Evolutionary conservation across 495 filamentous ascomycete genomes (phyloP).

Genomic region (Neurospora discreta): DNA sequence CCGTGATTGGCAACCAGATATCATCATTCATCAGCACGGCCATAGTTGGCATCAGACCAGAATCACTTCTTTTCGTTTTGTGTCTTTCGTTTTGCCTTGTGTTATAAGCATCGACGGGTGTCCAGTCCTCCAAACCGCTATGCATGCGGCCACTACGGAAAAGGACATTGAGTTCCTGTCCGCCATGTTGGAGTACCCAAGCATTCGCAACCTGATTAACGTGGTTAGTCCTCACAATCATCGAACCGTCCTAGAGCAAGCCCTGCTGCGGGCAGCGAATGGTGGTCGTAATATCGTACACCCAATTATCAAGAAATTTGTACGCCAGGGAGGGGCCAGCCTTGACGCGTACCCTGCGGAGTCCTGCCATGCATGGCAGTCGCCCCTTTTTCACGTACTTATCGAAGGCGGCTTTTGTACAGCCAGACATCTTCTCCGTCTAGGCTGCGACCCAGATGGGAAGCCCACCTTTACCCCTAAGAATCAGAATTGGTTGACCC

Average conservation of each 20-base stretch:
- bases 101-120: background rate
- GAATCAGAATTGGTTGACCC: background rate
- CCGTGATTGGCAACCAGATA: no score
- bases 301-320: background rate
- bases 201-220: background rate
- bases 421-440: background rate
- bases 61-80: background rate
- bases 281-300: background rate
- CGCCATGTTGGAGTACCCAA: background rate
- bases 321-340: background rate
- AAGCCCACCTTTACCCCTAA: background rate
- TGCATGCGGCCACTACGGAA: background rate
- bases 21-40: no score
- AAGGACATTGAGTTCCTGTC: background rate
- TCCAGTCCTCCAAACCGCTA: background rate
- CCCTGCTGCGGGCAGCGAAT: background rate
- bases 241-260: background rate
- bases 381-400: background rate
- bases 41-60: no score
- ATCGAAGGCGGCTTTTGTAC: background rate
- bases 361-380: background rate
- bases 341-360: background rate
- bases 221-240: background rate
- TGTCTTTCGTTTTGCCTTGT: no score
- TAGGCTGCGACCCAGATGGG: background rate